Evolutionary conservation across 2,329 filamentous ascomycete genomes (phyloP).

Genomic region (Erysiphe pulchra): DNA sequence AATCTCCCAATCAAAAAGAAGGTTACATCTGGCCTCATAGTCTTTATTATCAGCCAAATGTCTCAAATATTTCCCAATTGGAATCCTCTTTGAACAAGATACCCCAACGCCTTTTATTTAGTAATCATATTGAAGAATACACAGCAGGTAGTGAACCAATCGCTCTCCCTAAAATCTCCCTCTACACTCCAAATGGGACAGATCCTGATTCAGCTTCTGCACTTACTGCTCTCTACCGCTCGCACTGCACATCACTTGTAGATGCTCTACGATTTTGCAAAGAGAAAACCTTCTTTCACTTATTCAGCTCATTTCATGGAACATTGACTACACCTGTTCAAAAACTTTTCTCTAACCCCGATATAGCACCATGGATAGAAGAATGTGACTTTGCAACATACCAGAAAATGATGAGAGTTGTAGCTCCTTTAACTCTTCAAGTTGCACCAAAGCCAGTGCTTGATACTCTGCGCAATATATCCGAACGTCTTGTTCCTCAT

Average conservation of each 20-base stretch:
- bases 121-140: conserved; percentile 26
- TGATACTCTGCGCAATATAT: conserved; percentile 68
- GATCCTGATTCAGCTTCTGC: conserved; percentile 73
- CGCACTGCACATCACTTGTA: conserved; percentile 83
- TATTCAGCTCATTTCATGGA: conserved; percentile 86
- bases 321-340: conserved; percentile 92
- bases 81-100: conserved; percentile 32
- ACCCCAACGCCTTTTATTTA: conserved; percentile 31
- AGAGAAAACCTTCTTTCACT: conserved; percentile 85
- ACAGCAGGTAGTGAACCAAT: conserved; percentile 44
- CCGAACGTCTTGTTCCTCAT: conserved; percentile 53
- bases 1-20: conserved; percentile 8
- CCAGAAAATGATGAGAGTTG: conserved; percentile 84
- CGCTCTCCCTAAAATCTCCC: conserved; percentile 60
- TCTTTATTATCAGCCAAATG: conserved; percentile 32
- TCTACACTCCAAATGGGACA: conserved; percentile 56
- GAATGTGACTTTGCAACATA: conserved; percentile 91
- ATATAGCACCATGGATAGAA: conserved; percentile 75
- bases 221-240: conserved; percentile 66
- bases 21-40: conserved; percentile 19
- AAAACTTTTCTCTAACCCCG: conserved; percentile 62
- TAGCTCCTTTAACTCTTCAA: conserved; percentile 70
- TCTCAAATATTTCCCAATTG: conserved; percentile 30
- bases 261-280: conserved; percentile 92
- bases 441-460: conserved; percentile 74